Evolutionary conservation across 768 basidiomycete species (phyloP), one percentile per base, ranked within the genome.

Genomic region (Hortiboletus campestris): DNA sequence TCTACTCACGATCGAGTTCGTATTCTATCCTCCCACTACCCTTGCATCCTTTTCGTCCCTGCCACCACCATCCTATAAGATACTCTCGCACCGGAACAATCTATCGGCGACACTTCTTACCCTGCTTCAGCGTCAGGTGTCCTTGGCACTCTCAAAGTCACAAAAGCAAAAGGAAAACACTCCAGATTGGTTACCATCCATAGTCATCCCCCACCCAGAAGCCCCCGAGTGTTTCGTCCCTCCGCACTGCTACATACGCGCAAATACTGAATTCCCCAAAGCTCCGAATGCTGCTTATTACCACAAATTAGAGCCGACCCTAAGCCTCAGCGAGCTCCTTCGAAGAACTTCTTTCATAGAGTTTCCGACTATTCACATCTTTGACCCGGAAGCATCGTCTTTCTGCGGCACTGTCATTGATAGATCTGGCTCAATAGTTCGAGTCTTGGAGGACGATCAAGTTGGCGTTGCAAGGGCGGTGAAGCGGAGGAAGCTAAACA

Each of bases 311-410:
- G 82, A 89, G 48, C 72, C 80, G 3, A 66, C 71, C 4, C 61
- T 78, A 41, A 68, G 78, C 22, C 75, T 95, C 28, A 63, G 67
- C 11, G 63, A 67, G 25, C 70, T 79, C 9, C 73, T 96, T 43
- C 76, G 74, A 35, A 72, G 83, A 47, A 88, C 82, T 41, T 75
- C 82, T 29, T 93, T 94, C 69, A 79, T 89, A 32, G 94, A 96
- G 69, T 96, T 83, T 64, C 94, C 94, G 8, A 85, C 85, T 2
- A 83, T 96, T 43, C 87, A 93, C 52, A 70, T 95, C 7, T 86
- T 85, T 77, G 82, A 86, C 45, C 80, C 73, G 22, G 74, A 67
- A 19, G 72, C 84, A 31, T 69, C 69, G 4, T 72, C 63, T 14
- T 94, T 91, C 69, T 71, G 69, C 9, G 86, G 84, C 8, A 75